phyloP scores from a whole-genome alignment of 257 asterid species.

The Thymus mandschuricus region DNA sequence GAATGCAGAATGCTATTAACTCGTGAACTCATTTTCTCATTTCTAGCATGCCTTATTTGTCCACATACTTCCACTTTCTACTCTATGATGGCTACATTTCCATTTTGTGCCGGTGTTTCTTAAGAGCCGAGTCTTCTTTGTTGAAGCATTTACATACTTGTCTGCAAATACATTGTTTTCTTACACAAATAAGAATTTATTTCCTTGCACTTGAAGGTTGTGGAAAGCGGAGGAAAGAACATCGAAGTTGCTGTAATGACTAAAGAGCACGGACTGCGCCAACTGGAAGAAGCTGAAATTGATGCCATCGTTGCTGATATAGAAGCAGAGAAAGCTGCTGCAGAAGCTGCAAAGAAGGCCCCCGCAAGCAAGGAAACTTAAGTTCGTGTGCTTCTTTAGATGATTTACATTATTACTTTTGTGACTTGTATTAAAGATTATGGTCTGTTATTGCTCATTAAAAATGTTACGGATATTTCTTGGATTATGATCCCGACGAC shows the following conservation, averaged over 20 bases:
- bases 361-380: conserved; percentile 60
- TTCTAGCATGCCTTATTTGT: background rate
- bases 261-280: conserved; percentile 69
- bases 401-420: conserved; percentile 15
- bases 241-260: conserved; percentile 97
- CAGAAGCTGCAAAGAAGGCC: conserved; percentile 95
- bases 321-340: conserved; percentile 96
- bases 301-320: conserved; percentile 88
- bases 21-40: background rate
- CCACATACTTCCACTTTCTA: background rate
- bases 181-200: conserved; percentile 1
- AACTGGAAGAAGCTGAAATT: conserved; percentile 94
- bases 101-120: background rate
- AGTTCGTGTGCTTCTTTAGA: conserved; percentile 22
- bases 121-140: background rate
- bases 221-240: conserved; percentile 98
- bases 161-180: conserved; percentile 5
- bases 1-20: background rate
- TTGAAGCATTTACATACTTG: background rate
- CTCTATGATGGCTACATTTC: conserved; percentile 18
- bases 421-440: conserved; percentile 25
- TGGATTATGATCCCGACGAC: background rate
- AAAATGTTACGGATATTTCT: background rate
- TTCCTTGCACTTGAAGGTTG: conserved; percentile 55
- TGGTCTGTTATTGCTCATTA: conserved; percentile 30